Base-by-base conservation (phyloP, 768 basidiomycete species). In the Auriscalpium orientale region DNA sequence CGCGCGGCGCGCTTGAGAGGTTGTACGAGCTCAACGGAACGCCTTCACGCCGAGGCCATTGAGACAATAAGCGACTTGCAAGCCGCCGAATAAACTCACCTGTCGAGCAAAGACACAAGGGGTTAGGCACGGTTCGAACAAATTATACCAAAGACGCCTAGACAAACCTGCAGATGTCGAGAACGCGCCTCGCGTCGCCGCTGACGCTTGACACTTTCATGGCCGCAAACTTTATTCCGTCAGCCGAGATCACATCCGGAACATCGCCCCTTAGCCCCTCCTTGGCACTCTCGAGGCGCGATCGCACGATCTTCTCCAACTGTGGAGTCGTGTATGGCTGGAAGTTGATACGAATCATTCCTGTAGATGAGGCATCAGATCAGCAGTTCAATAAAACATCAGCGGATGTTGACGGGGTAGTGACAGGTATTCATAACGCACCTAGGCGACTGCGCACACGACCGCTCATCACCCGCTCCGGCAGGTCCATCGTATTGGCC, bases 401-500 rank as follows among this genome's bases (percentile, higher is more conserved):
- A 61, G 35, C 10, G 38, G 35, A 37, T 22, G 18, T 35, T 5
- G 28, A 38, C 20, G 35, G 13, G 36, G 16, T 22, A 20, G 28
- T 16, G 22, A 38, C 8, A 35, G 20, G 18, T 33, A 21, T 11
- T 40, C 10, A 34, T 48, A 18, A 68, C 82, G 53, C 56, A 93
- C 94, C 94, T 16, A 98, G 72, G 52, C 97, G 85, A 70, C 91
- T 95, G 54, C 91, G 80, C 49, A 98, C 95, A 55, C 95, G 85
- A 0, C 93, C 93, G 3, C 79, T 87, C 83, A 99, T 88, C 11
- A 89, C 89, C 46, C 95, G 79, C 70, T 98, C 95, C 0, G 97
- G 97, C 53, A 98, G 77, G 66, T 98, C 95, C 90, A 97, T 95
- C 34, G 95, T 94, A 67, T 98, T 99, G 8, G 97, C 97, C 1